These are phyloP conservation scores for Boletus sp. DNA, from an alignment of 768 basidiomycete genomes.

Conservation along the genomic window DNA sequence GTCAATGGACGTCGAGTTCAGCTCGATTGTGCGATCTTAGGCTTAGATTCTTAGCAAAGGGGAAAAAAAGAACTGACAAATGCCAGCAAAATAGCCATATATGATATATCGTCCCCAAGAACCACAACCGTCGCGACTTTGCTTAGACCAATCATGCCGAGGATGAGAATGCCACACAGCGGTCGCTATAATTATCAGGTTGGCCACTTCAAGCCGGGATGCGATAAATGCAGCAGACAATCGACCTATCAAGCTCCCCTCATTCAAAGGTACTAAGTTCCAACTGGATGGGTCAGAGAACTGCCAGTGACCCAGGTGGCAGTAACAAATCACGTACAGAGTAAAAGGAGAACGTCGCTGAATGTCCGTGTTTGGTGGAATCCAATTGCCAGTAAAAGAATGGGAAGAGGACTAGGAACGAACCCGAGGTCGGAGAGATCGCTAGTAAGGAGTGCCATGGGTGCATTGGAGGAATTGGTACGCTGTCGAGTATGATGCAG, in stretches of 20 bases:
- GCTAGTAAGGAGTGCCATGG: conserved; percentile 36
- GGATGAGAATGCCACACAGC: conserved; percentile 13
- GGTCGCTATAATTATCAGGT: conserved; percentile 37
- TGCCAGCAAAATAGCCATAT: conserved; percentile 48
- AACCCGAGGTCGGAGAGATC: conserved; percentile 50
- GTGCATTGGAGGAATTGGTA: not conserved
- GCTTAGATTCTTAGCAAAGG: no score
- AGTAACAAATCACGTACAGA: conserved; percentile 34
- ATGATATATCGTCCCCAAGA: conserved; percentile 43
- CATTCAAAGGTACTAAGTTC: conserved; percentile 57
- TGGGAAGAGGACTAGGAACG: conserved; percentile 40
- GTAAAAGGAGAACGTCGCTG: conserved; percentile 36
- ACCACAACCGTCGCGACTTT: conserved; percentile 36
- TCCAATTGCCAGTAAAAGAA: conserved; percentile 47
- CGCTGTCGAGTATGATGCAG: not conserved
- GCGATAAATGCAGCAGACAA: conserved; percentile 44
- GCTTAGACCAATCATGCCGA: conserved; percentile 36
- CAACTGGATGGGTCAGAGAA: conserved; percentile 29
- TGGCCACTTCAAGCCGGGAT: conserved; percentile 42
- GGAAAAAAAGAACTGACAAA: conserved; percentile 25
- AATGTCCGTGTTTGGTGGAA: conserved; percentile 9
- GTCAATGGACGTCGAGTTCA: not conserved
- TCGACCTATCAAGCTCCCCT: conserved; percentile 47
- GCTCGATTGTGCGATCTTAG: no score
- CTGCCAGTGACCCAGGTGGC: not conserved